Base-by-base conservation (phyloP, 768 basidiomycete genomes). In the Suillus subluteus region DNA sequence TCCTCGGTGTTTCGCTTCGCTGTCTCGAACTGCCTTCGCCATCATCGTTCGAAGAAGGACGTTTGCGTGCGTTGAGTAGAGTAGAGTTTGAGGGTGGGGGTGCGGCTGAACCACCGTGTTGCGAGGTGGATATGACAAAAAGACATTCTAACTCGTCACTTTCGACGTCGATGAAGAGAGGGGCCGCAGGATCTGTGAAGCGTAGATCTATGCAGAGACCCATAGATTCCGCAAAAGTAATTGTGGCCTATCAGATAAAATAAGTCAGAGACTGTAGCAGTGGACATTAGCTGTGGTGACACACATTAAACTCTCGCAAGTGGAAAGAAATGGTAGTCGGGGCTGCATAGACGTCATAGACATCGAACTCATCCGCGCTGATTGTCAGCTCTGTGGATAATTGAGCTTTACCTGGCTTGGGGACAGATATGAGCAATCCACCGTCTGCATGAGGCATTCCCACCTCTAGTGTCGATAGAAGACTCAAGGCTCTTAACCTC, bases 281-380 rank as follows among this genome's bases (percentile, higher is more conserved):
- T 0, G 64, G 38, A 54, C 50, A 26, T 3, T 23, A 30, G 6
- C 56, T 41, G 52, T 67, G 67, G 5, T 30, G 30, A 38, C 26
- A 74, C 83, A 93, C 94, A 66, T 88, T 92, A 78, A 95, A 94
- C 79, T 95, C 94, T 44, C 90, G 87, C 37, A 95, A 78, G 77
- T 94, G 93, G 70, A 95, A 94, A 1, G 87, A 88, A 62, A 95
- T 85, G 4, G 86, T 88, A 40, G 85, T 85, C 1, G 94, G 91
- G 21, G 85, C 78, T 12, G 82, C 78, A 70, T 82, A 83, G 13
- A 94, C 79, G 56, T 91, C 86, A 72, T 94, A 95, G 8, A 83
- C 78, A 62, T 95, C 92, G 68, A 95, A 95, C 71, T 95, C 94
- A 48, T 92, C 91, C 1, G 85, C 85, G 65, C 88, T 90, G 62